Base-by-base conservation (phyloP, 148 eudicot species). In the Drosera capensis region DNA sequence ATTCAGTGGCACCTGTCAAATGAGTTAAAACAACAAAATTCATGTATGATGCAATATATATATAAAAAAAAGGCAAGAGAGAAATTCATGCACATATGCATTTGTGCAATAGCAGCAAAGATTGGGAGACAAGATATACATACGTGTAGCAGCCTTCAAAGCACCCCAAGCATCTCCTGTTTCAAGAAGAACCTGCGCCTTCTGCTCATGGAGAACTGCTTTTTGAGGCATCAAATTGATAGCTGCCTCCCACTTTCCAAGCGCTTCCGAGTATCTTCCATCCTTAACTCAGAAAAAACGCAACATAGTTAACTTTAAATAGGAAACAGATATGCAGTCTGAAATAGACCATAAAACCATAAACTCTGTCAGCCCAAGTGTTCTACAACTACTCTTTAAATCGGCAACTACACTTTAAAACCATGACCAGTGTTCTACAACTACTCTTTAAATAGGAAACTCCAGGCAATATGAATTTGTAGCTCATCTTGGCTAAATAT, bases 171-270 rank as follows among this genome's bases (percentile, higher is more conserved):
- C 64, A 52, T 84, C 88, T 57, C 85, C 94, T 43, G 79, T 44
- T 60, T 84, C 94, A 53, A 84, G 88, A 48, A 84, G 59, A 44
- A 84, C 68, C 68, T 84, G 94, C 63, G 94, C 85, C 66, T 84
- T 84, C 52, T 84, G 94, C 51, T 84, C 94, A 45, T 84, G 94
- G 42, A 84, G 41, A 43, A 67, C 44, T 14, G 88, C 81, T 28
- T 68, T 69, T 34, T 71, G 68, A 23, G 94, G 88, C 75, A 50
- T 59, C 70, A 84, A 70, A 18, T 64, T 79, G 35, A 84, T 71
- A 30, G 94, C 88, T 51, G 78, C 56, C 67, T 84, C 94, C 95
- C 95, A 85, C 50, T 74, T 85, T 15, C 77, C 90, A 70, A 85
- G 95, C 28, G 95, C 95, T 68, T 80, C 86, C 23, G 63, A 70